phyloP scores from a whole-genome alignment of 2,329 filamentous ascomycete species.

The Pyrenochaeta sp. region DNA sequence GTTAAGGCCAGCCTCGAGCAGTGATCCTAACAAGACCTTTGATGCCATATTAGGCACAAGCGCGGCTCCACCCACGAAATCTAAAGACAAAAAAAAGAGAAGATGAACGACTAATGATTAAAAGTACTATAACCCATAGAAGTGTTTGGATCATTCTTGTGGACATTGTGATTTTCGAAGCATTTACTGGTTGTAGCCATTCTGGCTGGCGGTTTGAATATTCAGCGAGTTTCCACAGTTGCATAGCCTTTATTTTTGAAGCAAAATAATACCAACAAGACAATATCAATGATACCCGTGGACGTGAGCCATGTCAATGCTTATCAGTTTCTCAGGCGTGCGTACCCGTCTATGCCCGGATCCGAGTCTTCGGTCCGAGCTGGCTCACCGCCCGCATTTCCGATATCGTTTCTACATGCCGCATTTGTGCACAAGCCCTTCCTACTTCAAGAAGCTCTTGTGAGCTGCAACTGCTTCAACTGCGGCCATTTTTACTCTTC shows the following conservation, averaged over 20 bases:
- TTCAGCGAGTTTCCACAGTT: conserved; percentile 9
- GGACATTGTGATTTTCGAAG: conserved; percentile 5
- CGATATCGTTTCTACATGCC: conserved; percentile 22
- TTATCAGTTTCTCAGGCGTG: neutral
- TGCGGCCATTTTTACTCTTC: neutral
- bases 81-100: conserved; percentile 42
- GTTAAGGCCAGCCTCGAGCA: conserved; percentile 39
- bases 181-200: conserved; percentile 1
- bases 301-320: too few species aligned
- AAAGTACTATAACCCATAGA: conserved; percentile 2
- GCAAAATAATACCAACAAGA: neutral
- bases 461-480: conserved; percentile 7
- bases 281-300: too few species aligned
- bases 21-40: conserved; percentile 58
- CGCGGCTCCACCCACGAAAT: conserved; percentile 21
- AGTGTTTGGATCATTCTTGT: conserved; percentile 1
- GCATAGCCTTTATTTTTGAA: neutral
- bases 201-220: conserved; percentile 3
- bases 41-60: conserved; percentile 56
- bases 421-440: conserved; percentile 16
- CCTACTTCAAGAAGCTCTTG: neutral
- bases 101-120: conserved; percentile 22
- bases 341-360: conserved; percentile 6
- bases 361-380: conserved; percentile 5
- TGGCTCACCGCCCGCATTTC: conserved; percentile 23